These are phyloP conservation scores for Metschnikowia kunwiensis DNA, from an alignment of 805 yeast genomes.

Conservation along the genomic window DNA sequence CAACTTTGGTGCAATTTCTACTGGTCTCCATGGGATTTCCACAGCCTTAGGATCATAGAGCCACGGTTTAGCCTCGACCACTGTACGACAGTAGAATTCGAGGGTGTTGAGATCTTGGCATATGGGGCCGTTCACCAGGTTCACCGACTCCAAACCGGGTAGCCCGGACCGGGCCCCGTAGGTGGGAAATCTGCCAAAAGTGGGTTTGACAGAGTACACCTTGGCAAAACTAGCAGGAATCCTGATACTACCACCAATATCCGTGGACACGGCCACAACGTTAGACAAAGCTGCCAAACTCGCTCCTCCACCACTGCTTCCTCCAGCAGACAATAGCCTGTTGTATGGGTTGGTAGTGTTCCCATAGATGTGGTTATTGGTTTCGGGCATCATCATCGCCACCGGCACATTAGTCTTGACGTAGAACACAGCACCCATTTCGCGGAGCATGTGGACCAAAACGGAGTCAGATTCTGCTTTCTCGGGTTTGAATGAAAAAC, in stretches of 20 bases:
- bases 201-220: conserved; percentile 43
- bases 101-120: conserved; percentile 37
- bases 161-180: conserved; percentile 30
- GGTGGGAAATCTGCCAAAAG: conserved; percentile 44
- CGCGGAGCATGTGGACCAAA: conserved; percentile 39
- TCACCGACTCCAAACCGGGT: conserved; percentile 37
- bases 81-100: conserved; percentile 35
- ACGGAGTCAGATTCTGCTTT: conserved; percentile 33
- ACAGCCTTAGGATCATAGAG: conserved; percentile 45
- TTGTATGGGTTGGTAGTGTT: conserved; percentile 46
- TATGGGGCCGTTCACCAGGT: conserved; percentile 49
- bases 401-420: conserved; percentile 54
- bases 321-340: conserved; percentile 45
- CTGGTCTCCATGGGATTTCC: conserved; percentile 50
- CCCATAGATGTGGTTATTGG: conserved; percentile 45
- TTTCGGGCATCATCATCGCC: conserved; percentile 50
- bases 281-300: conserved; percentile 47
- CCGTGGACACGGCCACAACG: conserved; percentile 54
- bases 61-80: conserved; percentile 45
- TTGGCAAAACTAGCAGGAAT: conserved; percentile 45
- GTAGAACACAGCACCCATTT: conserved; percentile 52
- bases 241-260: conserved; percentile 52
- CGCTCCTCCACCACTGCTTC: conserved; percentile 56
- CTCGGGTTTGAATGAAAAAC: conserved; percentile 38
- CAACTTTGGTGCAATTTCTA: conserved; percentile 33